phyloP scores from a whole-genome alignment of 305 asterid species.

The Fraxinus latifolia region DNA sequence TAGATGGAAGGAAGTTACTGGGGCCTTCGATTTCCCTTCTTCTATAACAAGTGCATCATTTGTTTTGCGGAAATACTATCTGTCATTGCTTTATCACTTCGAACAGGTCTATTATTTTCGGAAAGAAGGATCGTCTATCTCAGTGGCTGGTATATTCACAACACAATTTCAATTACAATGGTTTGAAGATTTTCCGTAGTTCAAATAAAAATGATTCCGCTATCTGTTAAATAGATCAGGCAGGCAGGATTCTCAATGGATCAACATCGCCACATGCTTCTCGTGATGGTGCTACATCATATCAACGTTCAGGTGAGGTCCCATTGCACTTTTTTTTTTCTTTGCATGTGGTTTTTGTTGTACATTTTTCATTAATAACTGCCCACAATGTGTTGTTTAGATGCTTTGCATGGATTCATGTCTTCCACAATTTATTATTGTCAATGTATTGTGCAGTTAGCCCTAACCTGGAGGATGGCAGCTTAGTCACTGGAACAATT shows the following conservation, averaged over 20 bases:
- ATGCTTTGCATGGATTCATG: background rate
- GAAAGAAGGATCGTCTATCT: conserved; percentile 55
- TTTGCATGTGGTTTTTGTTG: conserved; percentile 5
- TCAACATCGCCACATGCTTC: conserved; percentile 37
- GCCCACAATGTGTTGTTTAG: background rate
- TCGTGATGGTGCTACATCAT: conserved; percentile 39
- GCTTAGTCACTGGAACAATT: conserved; percentile 68
- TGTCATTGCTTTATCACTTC: conserved; percentile 80
- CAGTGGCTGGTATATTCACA: conserved; percentile 40
- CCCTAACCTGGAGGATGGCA: conserved; percentile 49
- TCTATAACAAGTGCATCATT: conserved; percentile 80
- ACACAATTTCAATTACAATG: conserved; percentile 11
- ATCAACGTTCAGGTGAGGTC: conserved; percentile 55
- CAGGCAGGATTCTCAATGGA: conserved; percentile 31
- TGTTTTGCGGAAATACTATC: conserved; percentile 72
- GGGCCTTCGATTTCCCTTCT: conserved; percentile 75
- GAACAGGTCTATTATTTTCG: conserved; percentile 93
- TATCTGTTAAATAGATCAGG: conserved; percentile 38
- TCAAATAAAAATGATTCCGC: conserved; percentile 12
- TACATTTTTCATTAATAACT: background rate
- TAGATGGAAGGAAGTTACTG: conserved; percentile 82
- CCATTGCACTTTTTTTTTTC: background rate
- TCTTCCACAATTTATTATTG: conserved; percentile 9
- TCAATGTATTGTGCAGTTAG: conserved; percentile 45
- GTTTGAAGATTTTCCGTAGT: conserved; percentile 17